Conservation (phyloP, 192 early-diverging fungal species). For the Entophlyctis helioformis region DNA sequence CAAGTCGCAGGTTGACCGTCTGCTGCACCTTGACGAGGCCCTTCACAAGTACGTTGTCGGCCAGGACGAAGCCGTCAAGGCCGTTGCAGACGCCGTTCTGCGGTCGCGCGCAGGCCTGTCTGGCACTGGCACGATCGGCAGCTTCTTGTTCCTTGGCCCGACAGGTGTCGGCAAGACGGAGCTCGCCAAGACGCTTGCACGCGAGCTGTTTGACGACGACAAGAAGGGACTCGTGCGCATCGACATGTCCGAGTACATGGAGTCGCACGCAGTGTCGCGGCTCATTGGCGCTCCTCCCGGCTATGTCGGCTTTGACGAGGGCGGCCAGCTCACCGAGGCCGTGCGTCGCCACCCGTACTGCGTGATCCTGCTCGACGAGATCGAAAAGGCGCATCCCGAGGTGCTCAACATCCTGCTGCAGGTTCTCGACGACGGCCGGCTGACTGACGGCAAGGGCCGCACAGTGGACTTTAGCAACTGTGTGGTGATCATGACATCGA, state of each 20-base stretch:
- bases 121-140: slow-evolving; percentile 65
- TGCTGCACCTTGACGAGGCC: slow-evolving; percentile 65
- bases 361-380: slow-evolving; percentile 94
- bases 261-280: slow-evolving; percentile 72
- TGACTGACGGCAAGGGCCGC: slow-evolving; percentile 91
- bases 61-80: slow-evolving; percentile 80
- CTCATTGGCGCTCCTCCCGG: slow-evolving; percentile 94
- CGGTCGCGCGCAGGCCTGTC: slow-evolving; percentile 83
- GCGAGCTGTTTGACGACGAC: slow-evolving; percentile 94
- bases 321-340: slow-evolving; percentile 90
- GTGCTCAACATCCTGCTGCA: slow-evolving; percentile 91
- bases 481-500: slow-evolving; percentile 91
- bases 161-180: slow-evolving; percentile 91
- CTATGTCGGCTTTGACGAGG: slow-evolving; percentile 93
- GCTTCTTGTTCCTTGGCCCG: slow-evolving; percentile 92
- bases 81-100: slow-evolving; percentile 83
- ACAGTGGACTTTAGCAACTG: slow-evolving; percentile 91
- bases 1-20: slow-evolving; percentile 74
- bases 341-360: slow-evolving; percentile 85
- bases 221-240: slow-evolving; percentile 90
- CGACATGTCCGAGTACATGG: slow-evolving; percentile 99
- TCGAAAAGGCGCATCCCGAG: slow-evolving; percentile 92
- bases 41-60: slow-evolving; percentile 83
- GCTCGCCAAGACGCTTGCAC: slow-evolving; percentile 41
- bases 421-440: slow-evolving; percentile 89